Base-by-base conservation (phyloP, 2,329 filamentous ascomycete species). In the Lasiodiplodia gonubiensis region DNA sequence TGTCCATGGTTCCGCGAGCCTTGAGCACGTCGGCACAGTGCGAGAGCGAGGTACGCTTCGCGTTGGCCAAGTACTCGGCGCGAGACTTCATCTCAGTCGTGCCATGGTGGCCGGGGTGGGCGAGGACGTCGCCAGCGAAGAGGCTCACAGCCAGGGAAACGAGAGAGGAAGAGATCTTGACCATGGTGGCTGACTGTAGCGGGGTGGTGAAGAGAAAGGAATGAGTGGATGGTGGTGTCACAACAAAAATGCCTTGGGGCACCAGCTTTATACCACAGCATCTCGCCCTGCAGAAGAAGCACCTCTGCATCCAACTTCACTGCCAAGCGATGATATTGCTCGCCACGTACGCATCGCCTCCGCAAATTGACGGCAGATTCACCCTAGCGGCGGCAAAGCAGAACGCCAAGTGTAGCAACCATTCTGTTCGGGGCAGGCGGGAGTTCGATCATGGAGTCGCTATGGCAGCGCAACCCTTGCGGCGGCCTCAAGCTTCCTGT, bases 1-100 rank as follows among this genome's bases (percentile, higher is more conserved):
- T 76, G 60, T 75, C 70, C 70, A 81, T 77, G 46, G 82, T 75
- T 23, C 79, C 78, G 63, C 78, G 77, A n/a, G 78, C 75, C 63
- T 76, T 76, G 55, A 80, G 74, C 2, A 76, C 76, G 67, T 78
- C 78, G 14, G 79, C 75, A 67, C 82, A 84, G 61, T 78, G 71
- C 54, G 74, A 75, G 8, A 83, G 75, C 30, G 53, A 60, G 18
- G 54, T 60, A 30, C 46, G 54, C 46, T 61, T 60, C 18, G 65
- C 65, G 27, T 53, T 61, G 49, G 65, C 16, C 69, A 80, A 68
- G 68, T 79, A 80, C 11, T 74, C 75, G 54, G 71, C 71, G 46
- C 79, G 79, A 68, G 79, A 71, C 51, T 72, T 73, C 46, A 79
- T 74, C 52, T 80, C 78, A 21, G 72, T 73, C 55, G 70, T 71